Conservation (phyloP, 2,329 filamentous ascomycete genomes). For the Orbilia oligospora region DNA sequence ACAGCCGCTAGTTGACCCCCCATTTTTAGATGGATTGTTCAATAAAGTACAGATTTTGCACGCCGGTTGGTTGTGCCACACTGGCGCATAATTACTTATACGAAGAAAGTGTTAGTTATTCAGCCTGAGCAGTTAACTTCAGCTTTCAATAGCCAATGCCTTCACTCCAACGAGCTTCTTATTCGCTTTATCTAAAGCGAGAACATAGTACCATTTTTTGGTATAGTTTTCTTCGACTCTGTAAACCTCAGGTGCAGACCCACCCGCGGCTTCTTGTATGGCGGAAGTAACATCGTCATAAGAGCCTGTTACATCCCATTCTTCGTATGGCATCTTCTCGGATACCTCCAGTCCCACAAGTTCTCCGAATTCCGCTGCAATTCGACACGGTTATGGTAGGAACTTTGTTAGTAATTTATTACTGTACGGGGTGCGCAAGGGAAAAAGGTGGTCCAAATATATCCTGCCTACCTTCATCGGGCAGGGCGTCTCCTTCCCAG, state of each 20-base stretch:
- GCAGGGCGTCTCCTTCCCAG: slow-evolving; percentile 60
- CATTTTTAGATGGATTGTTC: slow-evolving; percentile 61
- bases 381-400: slow-evolving; percentile 24
- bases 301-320: slow-evolving; percentile 80
- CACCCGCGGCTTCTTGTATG: slow-evolving; percentile 49
- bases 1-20: slow-evolving; percentile 32
- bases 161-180: slow-evolving; percentile 81
- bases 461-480: slow-evolving; percentile 60
- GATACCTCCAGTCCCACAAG: slow-evolving; percentile 75
- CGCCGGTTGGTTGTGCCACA: slow-evolving; percentile 39
- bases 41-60: slow-evolving; percentile 38
- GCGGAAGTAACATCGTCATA: slow-evolving; percentile 80
- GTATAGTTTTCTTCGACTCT: slow-evolving; percentile 52
- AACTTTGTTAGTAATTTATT: slow-evolving; percentile 46
- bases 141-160: slow-evolving; percentile 82
- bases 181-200: slow-evolving; percentile 75
- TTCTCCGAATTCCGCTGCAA: slow-evolving; percentile 77
- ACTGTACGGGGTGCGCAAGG: neutral
- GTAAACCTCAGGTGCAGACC: slow-evolving; percentile 52
- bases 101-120: slow-evolving; percentile 25
- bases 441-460: slow-evolving; percentile 10
- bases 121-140: slow-evolving; percentile 49
- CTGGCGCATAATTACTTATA: slow-evolving; percentile 11
- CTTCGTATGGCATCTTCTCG: slow-evolving; percentile 76
- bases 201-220: slow-evolving; percentile 81